Evolutionary conservation across 1,284 basidiomycete genomes (phyloP), one percentile per base, ranked within the genome.

Genomic region (Tranzscheliella williamsii): DNA sequence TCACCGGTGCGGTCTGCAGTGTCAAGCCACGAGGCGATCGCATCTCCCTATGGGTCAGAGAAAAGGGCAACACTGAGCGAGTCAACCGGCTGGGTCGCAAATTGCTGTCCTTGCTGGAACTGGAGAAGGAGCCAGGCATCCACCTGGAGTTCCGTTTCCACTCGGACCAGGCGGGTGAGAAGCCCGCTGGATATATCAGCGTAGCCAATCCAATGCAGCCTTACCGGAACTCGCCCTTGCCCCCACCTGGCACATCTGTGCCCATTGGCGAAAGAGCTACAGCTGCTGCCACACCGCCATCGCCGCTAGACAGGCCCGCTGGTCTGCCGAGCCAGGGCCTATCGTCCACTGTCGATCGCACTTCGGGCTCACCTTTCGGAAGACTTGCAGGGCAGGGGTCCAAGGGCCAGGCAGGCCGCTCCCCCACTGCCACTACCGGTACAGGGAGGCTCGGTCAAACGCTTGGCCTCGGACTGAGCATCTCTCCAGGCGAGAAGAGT

Each of bases 31-130:
- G 91, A 78, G 86, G 91, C 36, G 90, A 94, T 77, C 82, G 92
- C 36, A 90, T 95, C 51, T 89, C 94, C 77, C 79, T 89, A 21
- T 96, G 92, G 92, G 88, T 87, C 35, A 82, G 91, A 53, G 82
- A 81, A 54, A 89, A 89, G 79, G 86, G 89, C 38, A 87, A 93
- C 68, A 85, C 90, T 2, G 89, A 91, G 70, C 83, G 82, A 74
- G 80, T 91, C 63, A 95, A 96, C 76, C 81, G 82, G 18, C 86
- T 95, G 47, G 92, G 86, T 6, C 87, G 88, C 9, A 84, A 85
- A 36, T 86, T 70, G 7, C 24, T 67, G 5, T 15, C 42, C 11
- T 17, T 67, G 29, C 30, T 70, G 6, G 56, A 65, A 38, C 20
- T 70, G 15, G 41, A 37, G 13, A 42, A 51, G 8, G 57, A 63